phyloP scores from a whole-genome alignment of 2,329 filamentous ascomycete species.

The Cercospora sojina region DNA sequence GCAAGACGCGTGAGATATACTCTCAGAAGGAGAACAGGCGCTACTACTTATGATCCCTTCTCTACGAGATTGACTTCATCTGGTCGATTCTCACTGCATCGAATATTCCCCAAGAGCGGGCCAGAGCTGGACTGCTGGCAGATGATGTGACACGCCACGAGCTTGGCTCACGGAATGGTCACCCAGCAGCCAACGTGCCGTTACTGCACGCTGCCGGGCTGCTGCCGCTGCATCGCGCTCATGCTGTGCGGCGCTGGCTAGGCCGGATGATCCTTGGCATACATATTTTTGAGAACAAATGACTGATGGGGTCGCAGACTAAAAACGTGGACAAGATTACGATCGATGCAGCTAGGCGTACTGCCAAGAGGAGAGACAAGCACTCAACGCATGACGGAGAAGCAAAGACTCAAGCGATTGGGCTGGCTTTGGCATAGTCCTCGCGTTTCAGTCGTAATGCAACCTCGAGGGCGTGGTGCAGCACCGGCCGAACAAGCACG shows the following conservation, averaged over 20 bases:
- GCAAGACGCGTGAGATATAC: neutral
- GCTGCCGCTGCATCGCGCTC: neutral
- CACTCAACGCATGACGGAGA: neutral
- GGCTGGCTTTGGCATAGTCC: neutral
- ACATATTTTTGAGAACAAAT: slow-evolving; percentile 5
- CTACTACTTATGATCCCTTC: neutral
- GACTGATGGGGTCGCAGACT: neutral
- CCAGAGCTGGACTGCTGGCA: neutral
- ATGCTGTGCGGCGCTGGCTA: neutral
- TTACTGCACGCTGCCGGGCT: neutral
- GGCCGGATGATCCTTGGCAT: neutral
- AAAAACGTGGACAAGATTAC: neutral
- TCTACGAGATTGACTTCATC: neutral
- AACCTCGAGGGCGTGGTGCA: neutral
- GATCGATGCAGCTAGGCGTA: neutral
- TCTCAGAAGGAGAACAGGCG: neutral
- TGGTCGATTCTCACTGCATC: neutral
- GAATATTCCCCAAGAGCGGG: neutral
- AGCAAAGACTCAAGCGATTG: neutral
- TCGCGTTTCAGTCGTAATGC: neutral
- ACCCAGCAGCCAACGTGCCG: neutral
- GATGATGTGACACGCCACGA: slow-evolving; percentile 1
- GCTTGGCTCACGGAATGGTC: neutral
- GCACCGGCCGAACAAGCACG: neutral
- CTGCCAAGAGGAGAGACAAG: neutral